Evolutionary conservation across 441 rosid genomes (phyloP).

Genomic region (Populus hybrid): DNA sequence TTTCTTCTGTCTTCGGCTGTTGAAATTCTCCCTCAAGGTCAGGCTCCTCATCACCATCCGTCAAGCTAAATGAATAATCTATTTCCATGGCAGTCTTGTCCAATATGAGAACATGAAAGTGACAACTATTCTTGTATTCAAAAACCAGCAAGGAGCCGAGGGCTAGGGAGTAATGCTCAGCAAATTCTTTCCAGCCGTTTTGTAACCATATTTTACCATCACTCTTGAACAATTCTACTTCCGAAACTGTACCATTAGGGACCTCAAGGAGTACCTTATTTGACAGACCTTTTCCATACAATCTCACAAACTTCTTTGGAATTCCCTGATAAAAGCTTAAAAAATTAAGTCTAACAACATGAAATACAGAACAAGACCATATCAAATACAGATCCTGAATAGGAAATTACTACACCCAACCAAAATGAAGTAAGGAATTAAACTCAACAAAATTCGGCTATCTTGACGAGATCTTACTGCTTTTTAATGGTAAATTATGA

Average conservation of each 20-base stretch:
- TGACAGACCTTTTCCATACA: neutral
- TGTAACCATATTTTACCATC: slow-evolving; percentile 10
- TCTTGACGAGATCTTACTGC: neutral
- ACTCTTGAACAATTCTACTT: neutral
- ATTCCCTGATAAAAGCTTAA: neutral
- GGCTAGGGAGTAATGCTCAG: neutral
- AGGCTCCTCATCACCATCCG: neutral
- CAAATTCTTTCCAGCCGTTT: slow-evolving; percentile 3
- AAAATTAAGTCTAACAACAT: too few relatives aligned
- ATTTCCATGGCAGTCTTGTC: slow-evolving; percentile 1
- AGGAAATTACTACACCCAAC: neutral
- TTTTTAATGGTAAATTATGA: neutral
- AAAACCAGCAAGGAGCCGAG: neutral
- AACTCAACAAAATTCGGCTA: neutral
- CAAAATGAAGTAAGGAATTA: neutral
- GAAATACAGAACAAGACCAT: neutral
- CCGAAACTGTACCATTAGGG: neutral
- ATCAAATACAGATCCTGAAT: neutral
- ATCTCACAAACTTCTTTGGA: neutral
- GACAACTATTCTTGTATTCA: neutral
- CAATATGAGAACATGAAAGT: neutral
- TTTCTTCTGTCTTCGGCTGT: neutral
- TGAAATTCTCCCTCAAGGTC: neutral
- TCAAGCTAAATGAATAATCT: neutral
- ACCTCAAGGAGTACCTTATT: too few relatives aligned